Evolutionary conservation across 768 basidiomycete genomes (phyloP).

Genomic region (Psilocybe cubensis): DNA sequence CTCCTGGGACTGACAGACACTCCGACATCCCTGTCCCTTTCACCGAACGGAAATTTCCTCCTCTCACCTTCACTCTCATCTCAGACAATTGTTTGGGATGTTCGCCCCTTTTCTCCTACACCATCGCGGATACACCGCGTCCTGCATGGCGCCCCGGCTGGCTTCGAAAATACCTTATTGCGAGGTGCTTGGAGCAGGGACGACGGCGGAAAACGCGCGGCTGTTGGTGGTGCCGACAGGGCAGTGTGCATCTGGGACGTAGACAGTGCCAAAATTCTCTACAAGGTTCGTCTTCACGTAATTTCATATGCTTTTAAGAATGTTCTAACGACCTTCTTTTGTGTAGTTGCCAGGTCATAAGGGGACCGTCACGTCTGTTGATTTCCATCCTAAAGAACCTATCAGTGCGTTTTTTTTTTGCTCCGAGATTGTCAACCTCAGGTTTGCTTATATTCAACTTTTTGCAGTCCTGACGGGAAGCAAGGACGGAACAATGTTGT

Average conservation of each 20-base stretch:
- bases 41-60: conserved; percentile 85
- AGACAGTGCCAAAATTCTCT: conserved; percentile 72
- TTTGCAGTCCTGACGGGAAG: conserved; percentile 83
- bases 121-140: conserved; percentile 81
- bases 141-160: conserved; percentile 85
- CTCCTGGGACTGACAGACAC: conserved; percentile 91
- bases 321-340: not conserved
- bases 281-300: conserved; percentile 61
- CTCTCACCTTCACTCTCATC: conserved; percentile 93
- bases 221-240: conserved; percentile 89
- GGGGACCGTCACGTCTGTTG: conserved; percentile 93
- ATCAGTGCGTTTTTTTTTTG: conserved; percentile 65
- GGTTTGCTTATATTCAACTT: not conserved
- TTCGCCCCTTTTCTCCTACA: conserved; percentile 90
- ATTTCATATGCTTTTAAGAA: not conserved
- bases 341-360: conserved; percentile 90
- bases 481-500: conserved; percentile 90
- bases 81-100: conserved; percentile 86
- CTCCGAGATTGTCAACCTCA: not conserved
- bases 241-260: conserved; percentile 90
- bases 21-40: conserved; percentile 90
- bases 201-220: conserved; percentile 80
- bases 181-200: conserved; percentile 87
- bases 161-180: conserved; percentile 90
- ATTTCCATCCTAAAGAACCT: conserved; percentile 95